Percentiles rank a stretch among this genome's conserved stretches.
These are phyloP conservation scores for Cantharellus anzutake DNA, from an alignment of 768 basidiomycete species.

Conservation along the genomic window DNA sequence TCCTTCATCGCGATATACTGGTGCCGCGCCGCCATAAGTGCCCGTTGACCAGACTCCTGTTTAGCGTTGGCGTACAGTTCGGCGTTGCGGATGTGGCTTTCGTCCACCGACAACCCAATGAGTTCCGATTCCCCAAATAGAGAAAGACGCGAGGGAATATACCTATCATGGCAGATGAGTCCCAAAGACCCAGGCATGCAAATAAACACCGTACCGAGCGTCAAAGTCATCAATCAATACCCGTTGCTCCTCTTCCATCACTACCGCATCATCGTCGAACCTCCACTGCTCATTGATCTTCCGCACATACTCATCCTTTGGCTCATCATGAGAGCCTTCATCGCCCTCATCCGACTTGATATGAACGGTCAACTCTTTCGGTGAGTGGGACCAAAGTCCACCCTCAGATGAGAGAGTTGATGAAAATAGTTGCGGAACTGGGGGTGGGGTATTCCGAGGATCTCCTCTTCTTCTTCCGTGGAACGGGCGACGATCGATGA, in stretches of 20 bases:
- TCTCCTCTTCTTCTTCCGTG: not conserved
- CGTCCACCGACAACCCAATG: not conserved
- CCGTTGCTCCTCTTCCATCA: slow-evolving; percentile 16
- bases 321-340: slow-evolving; percentile 5
- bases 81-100: not conserved
- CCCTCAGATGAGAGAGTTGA: slow-evolving; percentile 10
- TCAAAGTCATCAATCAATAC: slow-evolving; percentile 22
- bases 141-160: not conserved
- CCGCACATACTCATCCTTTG: slow-evolving; percentile 9
- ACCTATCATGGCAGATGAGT: not conserved
- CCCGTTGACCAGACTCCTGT: not conserved
- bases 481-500: slow-evolving; percentile 45
- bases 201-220: slow-evolving; percentile 6
- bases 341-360: not conserved
- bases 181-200: not conserved
- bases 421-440: slow-evolving; percentile 2
- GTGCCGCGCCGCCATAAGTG: not conserved
- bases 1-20: too few relatives aligned
- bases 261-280: slow-evolving; percentile 19
- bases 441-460: slow-evolving; percentile 3
- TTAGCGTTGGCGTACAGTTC: not conserved
- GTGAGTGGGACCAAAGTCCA: not conserved
- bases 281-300: slow-evolving; percentile 19
- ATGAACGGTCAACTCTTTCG: slow-evolving; percentile 1
- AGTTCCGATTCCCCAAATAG: not conserved